phyloP scores from a whole-genome alignment of 441 rosid genomes.

The Flueggea neowawraea region DNA sequence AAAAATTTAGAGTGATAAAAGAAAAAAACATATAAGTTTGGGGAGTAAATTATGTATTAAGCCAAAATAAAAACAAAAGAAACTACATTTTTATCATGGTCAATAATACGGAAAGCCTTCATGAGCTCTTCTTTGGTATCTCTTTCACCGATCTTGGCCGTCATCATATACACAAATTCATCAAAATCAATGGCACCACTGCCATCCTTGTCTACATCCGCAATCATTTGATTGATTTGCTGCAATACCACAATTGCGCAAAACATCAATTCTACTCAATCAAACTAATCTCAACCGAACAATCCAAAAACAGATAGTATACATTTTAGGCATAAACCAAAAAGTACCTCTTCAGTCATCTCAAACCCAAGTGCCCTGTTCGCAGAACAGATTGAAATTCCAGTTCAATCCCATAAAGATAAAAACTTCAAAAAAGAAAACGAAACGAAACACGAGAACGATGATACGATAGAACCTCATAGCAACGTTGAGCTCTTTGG shows the following conservation, averaged over 20 bases:
- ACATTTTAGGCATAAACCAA: no score
- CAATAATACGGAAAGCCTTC: conserved; percentile 83
- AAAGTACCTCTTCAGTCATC: conserved; percentile 81
- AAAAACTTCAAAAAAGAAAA: neutral
- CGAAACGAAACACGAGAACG: neutral
- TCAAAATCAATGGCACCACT: conserved; percentile 96
- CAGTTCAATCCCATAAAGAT: neutral
- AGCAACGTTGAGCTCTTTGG: conserved; percentile 96
- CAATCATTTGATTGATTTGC: conserved; percentile 98
- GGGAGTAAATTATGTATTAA: no score
- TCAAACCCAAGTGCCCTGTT: conserved; percentile 98
- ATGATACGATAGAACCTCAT: conserved; percentile 59
- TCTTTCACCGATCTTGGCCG: conserved; percentile 95
- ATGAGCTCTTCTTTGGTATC: conserved; percentile 85
- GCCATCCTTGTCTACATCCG: conserved; percentile 98
- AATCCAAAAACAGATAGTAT: no score
- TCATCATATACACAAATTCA: conserved; percentile 97
- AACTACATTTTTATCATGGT: conserved; percentile 78
- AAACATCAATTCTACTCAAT: no score
- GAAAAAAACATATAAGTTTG: no score
- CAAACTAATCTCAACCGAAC: no score
- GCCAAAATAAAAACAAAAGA: conserved; percentile 15
- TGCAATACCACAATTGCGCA: conserved; percentile 16
- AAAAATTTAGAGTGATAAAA: no score
- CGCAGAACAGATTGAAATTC: conserved; percentile 18